Evolutionary conservation across 805 yeast species (phyloP).

Genomic region (Cyberlindnera bimundalis): DNA sequence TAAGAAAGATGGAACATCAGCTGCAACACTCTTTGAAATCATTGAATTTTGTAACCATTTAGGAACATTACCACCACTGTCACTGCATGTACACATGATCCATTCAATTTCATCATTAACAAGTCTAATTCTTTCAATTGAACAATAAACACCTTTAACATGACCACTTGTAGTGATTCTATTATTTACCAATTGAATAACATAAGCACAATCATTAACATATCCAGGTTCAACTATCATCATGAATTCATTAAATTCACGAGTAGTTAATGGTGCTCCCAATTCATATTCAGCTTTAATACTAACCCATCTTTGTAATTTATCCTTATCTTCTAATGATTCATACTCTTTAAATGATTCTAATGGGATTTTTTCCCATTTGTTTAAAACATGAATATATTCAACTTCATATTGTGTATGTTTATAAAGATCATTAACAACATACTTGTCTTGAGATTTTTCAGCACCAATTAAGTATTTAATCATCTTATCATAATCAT

Average conservation of each 20-base stretch:
- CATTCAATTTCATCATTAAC: constrained; percentile 27
- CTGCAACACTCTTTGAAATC: constrained; percentile 36
- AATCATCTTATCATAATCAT: constrained; percentile 27
- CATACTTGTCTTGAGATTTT: constrained; percentile 9
- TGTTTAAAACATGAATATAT: constrained; percentile 33
- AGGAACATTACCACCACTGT: constrained; percentile 40
- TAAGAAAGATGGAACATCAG: constrained; percentile 37
- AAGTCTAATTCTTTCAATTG: constrained; percentile 33
- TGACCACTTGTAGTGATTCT: constrained; percentile 22
- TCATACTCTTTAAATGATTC: constrained; percentile 21
- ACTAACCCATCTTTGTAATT: constrained; percentile 27
- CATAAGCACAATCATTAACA: constrained; percentile 27
- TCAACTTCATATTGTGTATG: constrained; percentile 33
- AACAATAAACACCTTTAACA: constrained; percentile 34
- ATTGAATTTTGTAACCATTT: constrained; percentile 38
- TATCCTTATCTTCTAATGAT: constrained; percentile 5
- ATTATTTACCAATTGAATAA: constrained; percentile 33
- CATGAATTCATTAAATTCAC: constrained; percentile 37
- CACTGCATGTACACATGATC: constrained; percentile 38
- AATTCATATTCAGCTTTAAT: constrained; percentile 35
- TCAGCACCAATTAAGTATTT: constrained; percentile 31
- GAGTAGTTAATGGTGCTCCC: constrained; percentile 33
- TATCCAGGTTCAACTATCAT: constrained; percentile 28
- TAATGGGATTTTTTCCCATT: constrained; percentile 25
- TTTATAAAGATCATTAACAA: constrained; percentile 24